These are phyloP conservation scores for Pseudocercospora fijiensis DNA, from an alignment of 2,329 filamentous ascomycete species.

Conservation along the genomic window DNA sequence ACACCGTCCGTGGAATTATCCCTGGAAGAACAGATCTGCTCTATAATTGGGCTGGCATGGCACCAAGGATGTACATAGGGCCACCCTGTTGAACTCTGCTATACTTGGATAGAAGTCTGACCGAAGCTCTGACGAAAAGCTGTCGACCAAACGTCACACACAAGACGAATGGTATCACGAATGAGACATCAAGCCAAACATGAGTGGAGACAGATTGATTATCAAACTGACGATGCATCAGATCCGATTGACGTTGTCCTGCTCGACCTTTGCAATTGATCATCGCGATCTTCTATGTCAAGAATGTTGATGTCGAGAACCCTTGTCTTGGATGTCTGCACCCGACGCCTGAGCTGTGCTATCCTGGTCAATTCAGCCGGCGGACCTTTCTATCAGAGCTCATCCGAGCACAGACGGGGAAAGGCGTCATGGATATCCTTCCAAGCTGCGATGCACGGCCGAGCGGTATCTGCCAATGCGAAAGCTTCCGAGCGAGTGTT, in stretches of 20 bases:
- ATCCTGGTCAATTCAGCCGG: background rate
- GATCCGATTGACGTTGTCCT: background rate
- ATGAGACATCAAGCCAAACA: background rate
- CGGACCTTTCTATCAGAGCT: background rate
- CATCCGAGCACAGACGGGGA: background rate
- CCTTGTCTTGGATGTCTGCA: background rate
- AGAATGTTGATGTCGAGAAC: background rate
- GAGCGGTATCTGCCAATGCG: conserved; percentile 1
- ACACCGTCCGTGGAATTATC: background rate
- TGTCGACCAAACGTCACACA: background rate
- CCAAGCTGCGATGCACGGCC: background rate
- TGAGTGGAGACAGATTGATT: background rate
- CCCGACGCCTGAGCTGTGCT: background rate
- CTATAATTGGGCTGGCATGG: conserved; percentile 1
- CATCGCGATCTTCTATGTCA: background rate
- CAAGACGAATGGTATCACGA: background rate
- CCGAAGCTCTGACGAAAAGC: background rate
- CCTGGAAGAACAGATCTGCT: background rate
- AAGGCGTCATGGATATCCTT: conserved; percentile 5
- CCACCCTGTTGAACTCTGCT: conserved; percentile 1
- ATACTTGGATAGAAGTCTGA: background rate
- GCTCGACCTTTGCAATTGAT: background rate
- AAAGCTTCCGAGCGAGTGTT: background rate
- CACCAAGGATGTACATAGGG: background rate
- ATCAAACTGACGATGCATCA: background rate